phyloP scores from a whole-genome alignment of 306 rosid genomes.

The Lotus japonicus region DNA sequence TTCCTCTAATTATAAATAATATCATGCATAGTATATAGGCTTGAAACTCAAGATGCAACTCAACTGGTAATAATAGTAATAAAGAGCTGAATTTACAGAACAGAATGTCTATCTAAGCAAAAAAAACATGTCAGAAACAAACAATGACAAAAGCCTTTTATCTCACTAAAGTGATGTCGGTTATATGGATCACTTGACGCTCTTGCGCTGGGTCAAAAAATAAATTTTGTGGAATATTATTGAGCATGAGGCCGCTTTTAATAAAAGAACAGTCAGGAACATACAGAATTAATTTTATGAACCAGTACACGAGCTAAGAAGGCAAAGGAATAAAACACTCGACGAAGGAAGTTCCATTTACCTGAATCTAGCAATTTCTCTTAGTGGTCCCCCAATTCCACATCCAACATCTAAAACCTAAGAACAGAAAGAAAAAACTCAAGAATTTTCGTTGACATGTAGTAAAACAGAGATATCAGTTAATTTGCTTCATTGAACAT shows the following conservation, averaged over 20 bases:
- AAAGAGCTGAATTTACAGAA: neutral
- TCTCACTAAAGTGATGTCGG: no score
- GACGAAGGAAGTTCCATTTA: slow-evolving; percentile 17
- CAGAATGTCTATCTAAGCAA: neutral
- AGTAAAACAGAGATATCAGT: neutral
- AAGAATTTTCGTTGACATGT: neutral
- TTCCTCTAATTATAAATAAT: neutral
- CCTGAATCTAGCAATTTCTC: slow-evolving; percentile 93
- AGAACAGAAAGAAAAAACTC: neutral
- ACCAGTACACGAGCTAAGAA: neutral
- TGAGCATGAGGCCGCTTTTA: no score
- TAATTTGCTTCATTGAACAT: neutral
- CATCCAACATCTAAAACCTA: slow-evolving; percentile 96
- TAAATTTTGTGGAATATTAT: no score
- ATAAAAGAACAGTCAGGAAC: neutral
- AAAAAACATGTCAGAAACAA: neutral
- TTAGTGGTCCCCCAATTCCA: slow-evolving; percentile 92
- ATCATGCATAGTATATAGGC: neutral
- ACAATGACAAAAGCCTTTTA: no score
- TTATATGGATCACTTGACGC: no score
- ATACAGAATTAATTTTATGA: neutral
- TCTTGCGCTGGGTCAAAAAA: no score
- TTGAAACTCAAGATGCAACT: neutral
- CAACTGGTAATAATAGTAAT: neutral
- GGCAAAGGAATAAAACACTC: neutral